phyloP scores from a whole-genome alignment of 768 basidiomycete species.

The Lactifluus volemus region DNA sequence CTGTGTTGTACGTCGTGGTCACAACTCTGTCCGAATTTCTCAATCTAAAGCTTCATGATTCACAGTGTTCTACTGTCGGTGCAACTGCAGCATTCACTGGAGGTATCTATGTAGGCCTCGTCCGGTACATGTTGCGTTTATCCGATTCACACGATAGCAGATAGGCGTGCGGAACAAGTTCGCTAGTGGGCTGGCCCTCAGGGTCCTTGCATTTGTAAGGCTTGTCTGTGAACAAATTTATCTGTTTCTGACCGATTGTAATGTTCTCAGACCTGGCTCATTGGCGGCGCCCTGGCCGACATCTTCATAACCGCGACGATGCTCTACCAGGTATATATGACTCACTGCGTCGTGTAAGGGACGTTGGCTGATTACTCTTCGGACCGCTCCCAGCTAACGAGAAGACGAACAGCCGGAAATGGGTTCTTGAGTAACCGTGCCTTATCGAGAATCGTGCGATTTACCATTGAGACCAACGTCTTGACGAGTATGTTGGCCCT shows the following conservation, averaged over 20 bases:
- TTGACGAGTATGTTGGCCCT: background rate
- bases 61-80: background rate
- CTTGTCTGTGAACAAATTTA: background rate
- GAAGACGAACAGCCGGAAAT: background rate
- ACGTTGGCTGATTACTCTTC: background rate
- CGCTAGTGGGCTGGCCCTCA: background rate
- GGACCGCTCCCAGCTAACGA: background rate
- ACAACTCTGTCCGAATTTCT: background rate
- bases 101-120: background rate
- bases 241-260: background rate
- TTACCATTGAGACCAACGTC: slow-evolving; percentile 6
- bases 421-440: background rate
- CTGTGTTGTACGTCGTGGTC: background rate
- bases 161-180: background rate
- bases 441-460: background rate
- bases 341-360: background rate
- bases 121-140: too few relatives aligned
- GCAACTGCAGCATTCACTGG: background rate
- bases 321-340: background rate
- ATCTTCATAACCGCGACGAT: background rate
- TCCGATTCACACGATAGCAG: background rate
- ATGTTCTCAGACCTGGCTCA: background rate
- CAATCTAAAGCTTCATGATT: background rate
- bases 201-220: background rate
- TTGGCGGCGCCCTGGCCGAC: background rate